Conservation (phyloP, 2,329 filamentous ascomycete genomes). For the Penicillium glabrum region DNA sequence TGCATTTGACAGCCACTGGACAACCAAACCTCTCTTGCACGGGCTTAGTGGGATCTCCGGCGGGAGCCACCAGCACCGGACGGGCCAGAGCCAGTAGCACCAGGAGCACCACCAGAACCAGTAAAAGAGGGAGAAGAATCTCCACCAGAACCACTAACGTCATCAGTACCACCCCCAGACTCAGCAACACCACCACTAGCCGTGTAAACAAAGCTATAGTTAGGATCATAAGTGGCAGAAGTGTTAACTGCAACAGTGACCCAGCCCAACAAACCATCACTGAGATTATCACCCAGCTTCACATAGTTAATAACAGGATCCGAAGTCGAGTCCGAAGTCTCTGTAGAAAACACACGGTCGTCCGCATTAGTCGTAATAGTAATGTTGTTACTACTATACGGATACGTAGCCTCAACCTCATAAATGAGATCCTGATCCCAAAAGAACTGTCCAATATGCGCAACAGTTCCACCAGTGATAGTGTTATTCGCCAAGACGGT, state of each 20-base stretch:
- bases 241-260: slow-evolving; percentile 10
- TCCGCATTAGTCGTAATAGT: slow-evolving; percentile 39
- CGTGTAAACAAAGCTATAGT: slow-evolving; percentile 8
- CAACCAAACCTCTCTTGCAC: no score
- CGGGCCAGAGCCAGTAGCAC: no score
- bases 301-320: slow-evolving; percentile 58
- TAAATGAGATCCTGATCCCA: slow-evolving; percentile 57
- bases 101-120: neutral
- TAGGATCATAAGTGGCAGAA: slow-evolving; percentile 9
- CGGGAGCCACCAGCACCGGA: no score
- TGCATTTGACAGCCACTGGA: no score
- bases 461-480: slow-evolving; percentile 47
- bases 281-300: slow-evolving; percentile 51
- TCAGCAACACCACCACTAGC: slow-evolving; percentile 10
- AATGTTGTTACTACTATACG: slow-evolving; percentile 23
- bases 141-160: neutral
- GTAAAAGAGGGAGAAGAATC: neutral
- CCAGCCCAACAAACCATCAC: slow-evolving; percentile 38
- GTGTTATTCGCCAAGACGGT: slow-evolving; percentile 37
- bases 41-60: no score
- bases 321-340: slow-evolving; percentile 47
- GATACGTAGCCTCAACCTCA: slow-evolving; percentile 48
- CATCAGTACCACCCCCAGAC: neutral
- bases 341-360: slow-evolving; percentile 46
- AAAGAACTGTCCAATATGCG: slow-evolving; percentile 63